Evolutionary conservation across 108 stramenopile species (phyloP).

Genomic region (Cyclotella atomus): DNA sequence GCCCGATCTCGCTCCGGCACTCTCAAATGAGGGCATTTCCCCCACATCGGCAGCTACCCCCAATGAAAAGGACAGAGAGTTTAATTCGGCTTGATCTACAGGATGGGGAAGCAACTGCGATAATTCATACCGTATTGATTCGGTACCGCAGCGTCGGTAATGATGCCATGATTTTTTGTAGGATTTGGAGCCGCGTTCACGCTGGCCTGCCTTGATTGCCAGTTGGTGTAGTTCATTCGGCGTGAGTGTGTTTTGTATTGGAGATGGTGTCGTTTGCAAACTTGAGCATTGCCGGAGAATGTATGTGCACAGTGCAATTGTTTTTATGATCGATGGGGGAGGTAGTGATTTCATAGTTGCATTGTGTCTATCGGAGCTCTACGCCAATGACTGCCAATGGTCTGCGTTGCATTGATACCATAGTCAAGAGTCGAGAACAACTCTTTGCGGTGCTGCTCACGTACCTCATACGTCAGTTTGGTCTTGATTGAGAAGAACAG

Average conservation of each 20-base stretch:
- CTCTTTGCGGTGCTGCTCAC: no score
- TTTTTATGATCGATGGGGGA: no score
- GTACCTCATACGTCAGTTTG: no score
- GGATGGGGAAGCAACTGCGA: slow-evolving; percentile 22
- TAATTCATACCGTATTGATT: neutral
- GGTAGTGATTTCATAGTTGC: no score
- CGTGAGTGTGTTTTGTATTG: neutral
- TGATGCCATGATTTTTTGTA: neutral
- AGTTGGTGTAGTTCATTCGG: neutral
- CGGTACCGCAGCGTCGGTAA: neutral
- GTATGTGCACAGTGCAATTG: no score
- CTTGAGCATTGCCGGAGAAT: neutral
- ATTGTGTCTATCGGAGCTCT: no score
- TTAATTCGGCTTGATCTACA: slow-evolving; percentile 28
- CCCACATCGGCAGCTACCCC: slow-evolving; percentile 59
- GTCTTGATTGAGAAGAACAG: no score
- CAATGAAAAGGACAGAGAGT: slow-evolving; percentile 37
- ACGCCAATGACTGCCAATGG: no score
- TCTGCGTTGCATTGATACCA: no score
- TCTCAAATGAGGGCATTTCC: slow-evolving; percentile 53
- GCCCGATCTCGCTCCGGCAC: slow-evolving; percentile 56
- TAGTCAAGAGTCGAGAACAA: no score
- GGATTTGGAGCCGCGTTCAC: neutral
- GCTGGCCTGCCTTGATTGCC: neutral
- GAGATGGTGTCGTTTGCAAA: neutral